phyloP scores from a whole-genome alignment of 108 stramenopile species.

The Tribonema minus region DNA sequence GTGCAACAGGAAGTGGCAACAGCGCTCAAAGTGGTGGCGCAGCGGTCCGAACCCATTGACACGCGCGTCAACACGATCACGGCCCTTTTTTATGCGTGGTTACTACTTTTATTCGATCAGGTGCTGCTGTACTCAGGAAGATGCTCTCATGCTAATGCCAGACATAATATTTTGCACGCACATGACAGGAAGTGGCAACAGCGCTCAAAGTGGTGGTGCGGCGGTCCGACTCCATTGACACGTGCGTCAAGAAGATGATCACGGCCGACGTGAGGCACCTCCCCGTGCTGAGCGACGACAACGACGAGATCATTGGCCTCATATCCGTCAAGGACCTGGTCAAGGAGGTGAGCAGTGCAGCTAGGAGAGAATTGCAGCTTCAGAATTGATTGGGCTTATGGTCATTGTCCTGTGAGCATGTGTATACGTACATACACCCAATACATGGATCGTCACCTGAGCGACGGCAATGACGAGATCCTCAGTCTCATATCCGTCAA shows the following conservation, averaged over 20 bases:
- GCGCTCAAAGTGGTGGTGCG: slow-evolving; percentile 72
- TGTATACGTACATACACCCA: not conserved
- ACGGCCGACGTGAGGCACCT: slow-evolving; percentile 77
- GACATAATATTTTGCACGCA: too few species aligned
- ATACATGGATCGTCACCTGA: not conserved
- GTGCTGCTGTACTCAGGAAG: slow-evolving; percentile 64
- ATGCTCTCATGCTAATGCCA: too few species aligned
- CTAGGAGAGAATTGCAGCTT: not conserved
- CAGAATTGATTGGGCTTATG: not conserved
- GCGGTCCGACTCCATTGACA: slow-evolving; percentile 62
- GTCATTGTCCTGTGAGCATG: not conserved
- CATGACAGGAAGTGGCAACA: too few species aligned
- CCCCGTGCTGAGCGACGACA: slow-evolving; percentile 69
- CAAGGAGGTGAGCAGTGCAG: not conserved
- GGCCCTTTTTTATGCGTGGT: too few species aligned
- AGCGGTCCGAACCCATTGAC: too few species aligned
- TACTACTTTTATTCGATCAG: slow-evolving; percentile 69
- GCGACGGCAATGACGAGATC: not conserved
- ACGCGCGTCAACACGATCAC: too few species aligned
- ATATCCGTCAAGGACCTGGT: slow-evolving; percentile 20
- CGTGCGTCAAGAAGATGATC: slow-evolving; percentile 86
- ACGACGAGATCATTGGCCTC: slow-evolving; percentile 20
- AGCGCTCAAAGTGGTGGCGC: too few species aligned
- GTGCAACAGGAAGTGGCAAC: too few species aligned
- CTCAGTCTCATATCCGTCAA: not conserved